phyloP scores from a whole-genome alignment of 345 rosid genomes.

The Sonneratia alba region DNA sequence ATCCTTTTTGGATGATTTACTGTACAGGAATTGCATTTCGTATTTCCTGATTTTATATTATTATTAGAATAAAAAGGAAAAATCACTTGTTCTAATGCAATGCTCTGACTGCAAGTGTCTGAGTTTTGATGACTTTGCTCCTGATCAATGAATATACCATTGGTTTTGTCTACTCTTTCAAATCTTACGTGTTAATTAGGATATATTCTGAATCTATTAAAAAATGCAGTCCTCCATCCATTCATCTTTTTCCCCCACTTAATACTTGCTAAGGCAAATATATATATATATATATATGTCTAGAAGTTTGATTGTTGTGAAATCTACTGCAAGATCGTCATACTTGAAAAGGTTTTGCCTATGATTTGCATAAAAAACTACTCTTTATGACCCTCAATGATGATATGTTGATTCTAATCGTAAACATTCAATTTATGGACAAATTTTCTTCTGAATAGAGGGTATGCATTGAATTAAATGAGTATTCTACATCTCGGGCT shows the following conservation, averaged over 20 bases:
- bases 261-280: too few relatives aligned
- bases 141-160: too few relatives aligned
- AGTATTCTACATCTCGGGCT: neutral
- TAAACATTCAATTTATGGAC: too few relatives aligned
- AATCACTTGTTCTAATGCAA: neutral
- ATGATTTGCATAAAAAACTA: neutral
- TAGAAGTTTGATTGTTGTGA: neutral
- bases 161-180: neutral
- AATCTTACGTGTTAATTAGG: neutral
- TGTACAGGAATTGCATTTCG: neutral
- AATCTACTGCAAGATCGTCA: neutral
- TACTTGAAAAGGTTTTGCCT: neutral
- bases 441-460: neutral
- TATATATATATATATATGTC: too few relatives aligned
- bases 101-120: neutral
- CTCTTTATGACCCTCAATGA: neutral
- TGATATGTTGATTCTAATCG: too few relatives aligned
- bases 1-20: neutral
- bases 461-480: neutral
- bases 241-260: too few relatives aligned
- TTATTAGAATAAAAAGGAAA: neutral
- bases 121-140: neutral
- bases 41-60: neutral
- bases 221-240: too few relatives aligned
- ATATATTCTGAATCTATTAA: neutral